Evolutionary conservation across 2,329 filamentous ascomycete species (phyloP).

Genomic region (Colletotrichum sidae): DNA sequence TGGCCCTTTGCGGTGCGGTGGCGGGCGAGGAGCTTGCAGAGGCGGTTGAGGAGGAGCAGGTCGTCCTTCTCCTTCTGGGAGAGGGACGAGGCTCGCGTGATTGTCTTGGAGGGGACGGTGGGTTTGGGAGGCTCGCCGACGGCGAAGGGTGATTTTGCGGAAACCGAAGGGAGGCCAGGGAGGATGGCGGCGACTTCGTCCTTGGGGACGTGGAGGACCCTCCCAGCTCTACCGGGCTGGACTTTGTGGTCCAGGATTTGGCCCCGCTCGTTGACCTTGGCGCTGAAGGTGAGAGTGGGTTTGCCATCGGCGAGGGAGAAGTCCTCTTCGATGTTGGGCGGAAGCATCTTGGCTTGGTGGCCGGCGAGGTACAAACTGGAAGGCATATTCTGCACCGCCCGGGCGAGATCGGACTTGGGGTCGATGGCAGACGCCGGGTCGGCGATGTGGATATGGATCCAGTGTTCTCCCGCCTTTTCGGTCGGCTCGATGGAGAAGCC

Average conservation of each 20-base stretch:
- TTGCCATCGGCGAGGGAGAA: conserved; percentile 66
- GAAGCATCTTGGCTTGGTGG: conserved; percentile 69
- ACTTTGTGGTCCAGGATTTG: conserved; percentile 66
- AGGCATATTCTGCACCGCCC: conserved; percentile 70
- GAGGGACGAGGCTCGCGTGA: conserved; percentile 58
- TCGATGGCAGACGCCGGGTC: conserved; percentile 80
- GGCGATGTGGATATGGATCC: conserved; percentile 83
- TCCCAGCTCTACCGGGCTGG: conserved; percentile 62
- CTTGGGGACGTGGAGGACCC: conserved; percentile 67
- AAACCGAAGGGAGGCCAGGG: conserved; percentile 11
- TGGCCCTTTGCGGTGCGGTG: conserved; percentile 37
- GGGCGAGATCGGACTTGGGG: conserved; percentile 67
- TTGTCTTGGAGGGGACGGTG: conserved; percentile 50
- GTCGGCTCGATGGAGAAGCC: conserved; percentile 78
- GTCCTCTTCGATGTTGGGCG: conserved; percentile 50
- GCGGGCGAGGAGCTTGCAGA: conserved; percentile 59
- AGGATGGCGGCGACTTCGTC: conserved; percentile 32
- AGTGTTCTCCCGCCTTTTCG: conserved; percentile 65
- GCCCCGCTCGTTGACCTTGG: conserved; percentile 64
- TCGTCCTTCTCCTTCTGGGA: conserved; percentile 56
- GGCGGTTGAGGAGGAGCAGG: conserved; percentile 58
- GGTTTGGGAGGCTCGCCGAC: conserved; percentile 47
- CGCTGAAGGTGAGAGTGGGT: conserved; percentile 72
- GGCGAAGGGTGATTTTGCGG: conserved; percentile 40
- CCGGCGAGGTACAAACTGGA: conserved; percentile 72